phyloP scores from a whole-genome alignment of 352 stramenopile genomes.

The Globisporangium nagaii region DNA sequence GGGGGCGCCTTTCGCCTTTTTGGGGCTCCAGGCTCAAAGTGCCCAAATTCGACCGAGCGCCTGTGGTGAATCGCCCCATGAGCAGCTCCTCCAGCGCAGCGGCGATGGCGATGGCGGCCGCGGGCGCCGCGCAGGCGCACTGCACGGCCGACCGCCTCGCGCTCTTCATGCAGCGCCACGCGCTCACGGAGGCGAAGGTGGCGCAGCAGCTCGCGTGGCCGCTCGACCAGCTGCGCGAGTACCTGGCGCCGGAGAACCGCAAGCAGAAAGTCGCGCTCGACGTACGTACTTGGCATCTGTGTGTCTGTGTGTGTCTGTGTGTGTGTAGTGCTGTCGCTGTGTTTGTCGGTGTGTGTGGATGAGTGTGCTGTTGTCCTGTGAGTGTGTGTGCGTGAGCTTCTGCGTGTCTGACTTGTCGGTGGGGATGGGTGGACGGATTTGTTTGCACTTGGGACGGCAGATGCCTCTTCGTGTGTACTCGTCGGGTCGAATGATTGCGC shows the following conservation, averaged over 20 bases:
- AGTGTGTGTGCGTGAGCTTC: background rate
- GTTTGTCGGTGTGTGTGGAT: slow-evolving; percentile 1
- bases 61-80: slow-evolving; percentile 3
- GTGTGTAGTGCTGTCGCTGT: background rate
- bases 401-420: background rate
- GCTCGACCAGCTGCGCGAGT: slow-evolving; percentile 40
- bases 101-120: slow-evolving; percentile 16
- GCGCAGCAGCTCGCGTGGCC: slow-evolving; percentile 50
- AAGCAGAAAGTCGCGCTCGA: slow-evolving; percentile 25
- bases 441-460: background rate
- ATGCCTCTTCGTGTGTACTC: no score
- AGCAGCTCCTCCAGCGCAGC: slow-evolving; percentile 14
- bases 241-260: slow-evolving; percentile 45
- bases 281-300: slow-evolving; percentile 4
- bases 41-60: slow-evolving; percentile 1
- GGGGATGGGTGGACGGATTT: background rate
- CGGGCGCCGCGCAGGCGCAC: slow-evolving; percentile 14
- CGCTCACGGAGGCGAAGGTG: slow-evolving; percentile 32
- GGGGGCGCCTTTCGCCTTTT: background rate
- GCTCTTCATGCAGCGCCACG: slow-evolving; percentile 58
- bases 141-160: slow-evolving; percentile 49
- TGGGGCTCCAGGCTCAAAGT: background rate
- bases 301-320: background rate
- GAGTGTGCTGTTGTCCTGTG: background rate
- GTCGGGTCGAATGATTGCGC: no score